Conservation (phyloP, 495 filamentous ascomycete genomes). For the Podospora fimiseda region DNA sequence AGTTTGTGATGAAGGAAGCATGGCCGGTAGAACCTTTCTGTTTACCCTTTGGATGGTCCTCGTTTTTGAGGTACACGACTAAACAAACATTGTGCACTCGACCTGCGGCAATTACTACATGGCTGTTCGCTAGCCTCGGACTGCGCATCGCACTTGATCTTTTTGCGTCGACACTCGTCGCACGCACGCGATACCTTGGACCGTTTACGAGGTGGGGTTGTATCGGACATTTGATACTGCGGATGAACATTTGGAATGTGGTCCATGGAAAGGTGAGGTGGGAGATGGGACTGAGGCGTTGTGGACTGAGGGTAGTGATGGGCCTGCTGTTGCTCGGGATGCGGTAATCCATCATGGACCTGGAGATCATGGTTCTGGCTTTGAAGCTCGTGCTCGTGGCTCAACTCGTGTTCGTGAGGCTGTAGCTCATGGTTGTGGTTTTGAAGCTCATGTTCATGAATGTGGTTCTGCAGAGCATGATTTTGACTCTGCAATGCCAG, state of each 20-base stretch:
- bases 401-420: no score
- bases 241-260: slow-evolving; percentile 15
- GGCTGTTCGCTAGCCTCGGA: slow-evolving; percentile 71
- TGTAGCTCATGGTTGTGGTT: slow-evolving; percentile 20
- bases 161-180: slow-evolving; percentile 92
- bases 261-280: slow-evolving; percentile 30
- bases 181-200: slow-evolving; percentile 92
- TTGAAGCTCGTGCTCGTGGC: slow-evolving; percentile 14
- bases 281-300: slow-evolving; percentile 22
- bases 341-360: slow-evolving; percentile 18
- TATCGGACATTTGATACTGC: slow-evolving; percentile 36
- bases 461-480: slow-evolving; percentile 19
- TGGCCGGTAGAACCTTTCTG: no score
- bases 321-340: slow-evolving; percentile 8
- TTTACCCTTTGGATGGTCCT: slow-evolving; percentile 89
- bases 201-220: slow-evolving; percentile 68
- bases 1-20: slow-evolving; percentile 9
- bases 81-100: slow-evolving; percentile 73
- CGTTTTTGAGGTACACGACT: slow-evolving; percentile 92
- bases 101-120: slow-evolving; percentile 80
- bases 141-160: slow-evolving; percentile 90
- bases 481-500: slow-evolving; percentile 23
- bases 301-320: slow-evolving; percentile 15
- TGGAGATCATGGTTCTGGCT: slow-evolving; percentile 9
- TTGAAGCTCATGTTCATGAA: slow-evolving; percentile 19